Conservation (phyloP, 768 basidiomycete genomes). For the Lactifluus rugatus region DNA sequence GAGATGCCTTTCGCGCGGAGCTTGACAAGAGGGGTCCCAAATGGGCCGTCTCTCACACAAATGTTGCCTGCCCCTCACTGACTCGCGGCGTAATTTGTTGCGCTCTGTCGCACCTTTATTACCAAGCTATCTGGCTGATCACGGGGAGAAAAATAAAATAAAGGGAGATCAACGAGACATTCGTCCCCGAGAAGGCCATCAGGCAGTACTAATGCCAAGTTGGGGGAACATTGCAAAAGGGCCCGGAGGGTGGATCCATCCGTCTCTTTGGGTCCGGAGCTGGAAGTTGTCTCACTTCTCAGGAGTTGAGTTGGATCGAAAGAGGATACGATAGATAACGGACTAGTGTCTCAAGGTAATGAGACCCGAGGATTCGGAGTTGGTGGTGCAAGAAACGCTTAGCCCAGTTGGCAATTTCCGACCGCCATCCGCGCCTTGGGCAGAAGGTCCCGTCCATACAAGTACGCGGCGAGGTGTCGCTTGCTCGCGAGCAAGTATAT, state of each 20-base stretch:
- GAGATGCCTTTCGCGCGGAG: constrained; percentile 7
- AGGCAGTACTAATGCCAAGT: neutral
- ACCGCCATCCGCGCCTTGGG: neutral
- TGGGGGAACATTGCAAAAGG: neutral
- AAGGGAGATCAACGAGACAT: neutral
- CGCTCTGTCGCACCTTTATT: neutral
- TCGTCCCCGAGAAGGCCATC: neutral
- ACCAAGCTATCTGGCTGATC: constrained; percentile 5
- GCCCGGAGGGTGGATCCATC: neutral
- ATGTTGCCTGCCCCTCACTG: neutral
- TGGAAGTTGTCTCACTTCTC: constrained; percentile 9
- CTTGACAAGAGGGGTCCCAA: neutral
- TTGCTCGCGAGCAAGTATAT: neutral
- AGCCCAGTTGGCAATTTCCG: constrained; percentile 1
- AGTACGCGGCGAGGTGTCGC: neutral
- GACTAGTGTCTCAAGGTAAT: constrained; percentile 4
- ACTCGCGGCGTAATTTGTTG: constrained; percentile 8
- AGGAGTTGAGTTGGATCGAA: constrained; percentile 16
- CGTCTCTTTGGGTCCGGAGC: constrained; percentile 9
- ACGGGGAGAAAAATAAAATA: neutral
- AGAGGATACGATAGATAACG: constrained; percentile 4
- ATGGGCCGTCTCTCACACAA: neutral
- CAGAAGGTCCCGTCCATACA: neutral
- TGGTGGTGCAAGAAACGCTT: neutral
- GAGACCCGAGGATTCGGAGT: constrained; percentile 14